Conservation (phyloP, 352 stramenopile genomes). For the Phytopythium delawarense region DNA sequence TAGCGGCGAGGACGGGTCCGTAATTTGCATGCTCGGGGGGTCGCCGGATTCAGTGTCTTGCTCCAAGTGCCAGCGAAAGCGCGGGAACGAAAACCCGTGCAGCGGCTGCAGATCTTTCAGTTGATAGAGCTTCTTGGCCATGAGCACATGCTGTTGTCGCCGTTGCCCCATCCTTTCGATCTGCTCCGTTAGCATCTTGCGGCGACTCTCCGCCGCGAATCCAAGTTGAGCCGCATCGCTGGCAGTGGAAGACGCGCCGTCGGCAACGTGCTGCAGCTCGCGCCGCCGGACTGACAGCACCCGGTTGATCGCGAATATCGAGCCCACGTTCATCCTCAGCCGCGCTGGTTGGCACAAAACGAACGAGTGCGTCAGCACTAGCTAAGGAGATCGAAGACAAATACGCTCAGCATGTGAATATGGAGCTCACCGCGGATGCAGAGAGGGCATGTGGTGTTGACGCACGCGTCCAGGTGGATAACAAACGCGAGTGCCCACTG, state of each 20-base stretch:
- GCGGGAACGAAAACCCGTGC: slow-evolving; percentile 1
- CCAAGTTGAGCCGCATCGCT: background rate
- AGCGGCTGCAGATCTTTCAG: background rate
- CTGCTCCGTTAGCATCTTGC: background rate
- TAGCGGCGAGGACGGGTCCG: background rate
- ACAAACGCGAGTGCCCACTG: slow-evolving; percentile 18
- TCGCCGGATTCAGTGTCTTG: background rate
- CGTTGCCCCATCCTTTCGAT: background rate
- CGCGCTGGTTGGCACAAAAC: background rate
- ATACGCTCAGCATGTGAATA: too few species aligned
- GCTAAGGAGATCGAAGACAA: too few species aligned
- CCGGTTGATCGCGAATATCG: background rate
- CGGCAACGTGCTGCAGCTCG: background rate
- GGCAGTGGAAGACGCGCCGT: background rate
- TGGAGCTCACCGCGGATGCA: slow-evolving; percentile 20
- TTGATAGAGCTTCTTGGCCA: background rate
- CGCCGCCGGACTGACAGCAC: background rate
- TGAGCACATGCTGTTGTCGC: background rate
- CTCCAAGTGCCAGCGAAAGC: background rate
- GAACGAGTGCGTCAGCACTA: background rate
- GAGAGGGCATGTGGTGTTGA: slow-evolving; percentile 29
- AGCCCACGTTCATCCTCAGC: background rate
- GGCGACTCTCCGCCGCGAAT: background rate
- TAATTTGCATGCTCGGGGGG: background rate
- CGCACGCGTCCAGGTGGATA: slow-evolving; percentile 24